Percentiles rank a stretch among this genome's conserved stretches.
These are phyloP conservation scores for Chlamydomonas eustigma DNA, from an alignment of 139 green algal species.

Conservation along the genomic window DNA sequence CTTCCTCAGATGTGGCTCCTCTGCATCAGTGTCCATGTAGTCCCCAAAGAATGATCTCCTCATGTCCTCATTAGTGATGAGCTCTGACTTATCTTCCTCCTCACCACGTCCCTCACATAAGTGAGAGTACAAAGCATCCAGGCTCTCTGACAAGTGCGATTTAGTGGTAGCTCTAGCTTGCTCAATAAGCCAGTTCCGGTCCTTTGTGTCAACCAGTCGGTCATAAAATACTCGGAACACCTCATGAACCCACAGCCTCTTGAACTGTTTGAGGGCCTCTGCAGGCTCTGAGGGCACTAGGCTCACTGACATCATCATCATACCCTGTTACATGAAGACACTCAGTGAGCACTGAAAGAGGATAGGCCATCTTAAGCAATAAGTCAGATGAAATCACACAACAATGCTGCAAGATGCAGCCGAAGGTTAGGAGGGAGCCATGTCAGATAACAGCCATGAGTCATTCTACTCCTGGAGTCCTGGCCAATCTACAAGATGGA, in stretches of 20 bases:
- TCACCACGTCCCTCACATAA: slow-evolving; percentile 6
- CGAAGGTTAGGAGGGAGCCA: too few species aligned
- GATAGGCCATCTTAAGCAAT: too few species aligned
- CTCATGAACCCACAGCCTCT: slow-evolving; percentile 76
- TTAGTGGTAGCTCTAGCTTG: background rate
- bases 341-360: too few species aligned
- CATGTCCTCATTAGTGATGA: slow-evolving; percentile 34
- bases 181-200: slow-evolving; percentile 50
- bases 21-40: slow-evolving; percentile 50
- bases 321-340: slow-evolving; percentile 26
- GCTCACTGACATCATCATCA: slow-evolving; percentile 47
- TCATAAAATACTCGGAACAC: slow-evolving; percentile 73
- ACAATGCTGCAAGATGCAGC: too few species aligned
- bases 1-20: slow-evolving; percentile 39
- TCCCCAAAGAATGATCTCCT: slow-evolving; percentile 73
- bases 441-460: too few species aligned
- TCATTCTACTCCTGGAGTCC: too few species aligned
- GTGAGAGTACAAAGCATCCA: slow-evolving; percentile 27
- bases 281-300: slow-evolving; percentile 17
- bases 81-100: background rate
- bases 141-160: slow-evolving; percentile 1
- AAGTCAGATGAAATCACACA: too few species aligned
- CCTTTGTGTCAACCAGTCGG: slow-evolving; percentile 61
- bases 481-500: too few species aligned
- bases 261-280: slow-evolving; percentile 35